These are phyloP conservation scores for Neurospora sp. DNA, from an alignment of 495 filamentous ascomycete genomes.

Conservation along the genomic window DNA sequence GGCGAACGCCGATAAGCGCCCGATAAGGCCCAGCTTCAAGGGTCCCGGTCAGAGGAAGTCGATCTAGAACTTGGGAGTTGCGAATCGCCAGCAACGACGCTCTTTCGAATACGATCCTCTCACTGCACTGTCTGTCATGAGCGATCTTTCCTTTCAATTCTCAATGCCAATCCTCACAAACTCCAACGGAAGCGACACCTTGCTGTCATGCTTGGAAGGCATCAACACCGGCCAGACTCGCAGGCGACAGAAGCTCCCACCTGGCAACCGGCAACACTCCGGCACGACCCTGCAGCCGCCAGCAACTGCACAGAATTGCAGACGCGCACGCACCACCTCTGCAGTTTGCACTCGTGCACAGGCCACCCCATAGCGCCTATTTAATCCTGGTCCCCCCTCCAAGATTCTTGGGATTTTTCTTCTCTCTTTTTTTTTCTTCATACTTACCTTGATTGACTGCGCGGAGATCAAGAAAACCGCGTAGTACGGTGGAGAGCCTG, in stretches of 20 bases:
- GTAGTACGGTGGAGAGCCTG: no score
- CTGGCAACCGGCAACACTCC: background rate
- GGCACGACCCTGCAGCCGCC: background rate
- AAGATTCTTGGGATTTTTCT: slow-evolving; percentile 2
- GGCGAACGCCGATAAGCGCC: background rate
- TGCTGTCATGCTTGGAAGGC: background rate
- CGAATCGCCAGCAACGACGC: background rate
- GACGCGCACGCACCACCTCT: background rate
- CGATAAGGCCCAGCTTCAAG: background rate
- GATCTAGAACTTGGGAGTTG: background rate
- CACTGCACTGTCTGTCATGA: background rate
- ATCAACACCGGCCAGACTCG: no score
- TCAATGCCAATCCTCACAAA: background rate
- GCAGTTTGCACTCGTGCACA: slow-evolving; percentile 12
- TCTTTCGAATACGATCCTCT: background rate
- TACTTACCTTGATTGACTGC: slow-evolving; percentile 28
- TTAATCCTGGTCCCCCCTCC: background rate
- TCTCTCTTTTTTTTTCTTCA: slow-evolving; percentile 22
- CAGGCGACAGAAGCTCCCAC: no score
- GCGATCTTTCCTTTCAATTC: background rate
- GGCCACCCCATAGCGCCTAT: slow-evolving; percentile 4
- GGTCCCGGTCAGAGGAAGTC: background rate
- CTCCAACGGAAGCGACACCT: background rate
- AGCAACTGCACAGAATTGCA: background rate
- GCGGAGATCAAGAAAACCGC: no score